Evolutionary conservation across 192 early-diverging fungal genomes (phyloP), one percentile per base, ranked within the genome.

Genomic region (Funneliformis geosporum): DNA sequence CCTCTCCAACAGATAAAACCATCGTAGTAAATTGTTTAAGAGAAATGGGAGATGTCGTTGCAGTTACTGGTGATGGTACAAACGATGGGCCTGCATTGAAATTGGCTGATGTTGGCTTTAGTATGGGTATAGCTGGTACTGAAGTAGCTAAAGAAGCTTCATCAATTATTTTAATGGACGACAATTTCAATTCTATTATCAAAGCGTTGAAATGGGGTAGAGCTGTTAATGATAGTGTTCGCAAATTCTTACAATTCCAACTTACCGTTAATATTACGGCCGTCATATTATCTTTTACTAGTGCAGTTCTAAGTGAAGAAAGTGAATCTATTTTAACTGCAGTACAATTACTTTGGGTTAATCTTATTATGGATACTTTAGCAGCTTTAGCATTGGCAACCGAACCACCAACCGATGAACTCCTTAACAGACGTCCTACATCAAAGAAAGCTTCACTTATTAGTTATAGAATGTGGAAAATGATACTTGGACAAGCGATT

Each of bases 361-460:
- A 97, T 85, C 85, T 98, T 86, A 96, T 97, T 81, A 96, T 96
- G 95, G 95, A 96, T 83, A 95, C 96, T 1, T 88, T 97, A 60
- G 95, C 96, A 25, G 95, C 96, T 21, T 86, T 97, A 50, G 95
- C 95, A n/a, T 88, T 98, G 38, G 95, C 95, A 18, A 96, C 94
- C 3, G 97, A 99, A 72, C 91, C 92, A 38, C 95, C 97, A 25
- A 95, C 93, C 18, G 91, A 91, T 62, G 94, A 93, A 0, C 88
- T 99, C 40, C 86, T 99, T 59, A 82, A 91, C 50, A 90, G 96
- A 42, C 87, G 89, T 66, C 97, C 97, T 9, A 88, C 92, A 28
- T 85, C 89, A 65, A 91, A 89, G 76, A 89, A 85, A 61, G 94
- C 94, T 60, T 87, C 92, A 5, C 82, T 99, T 77, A 95, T 99